phyloP scores from a whole-genome alignment of 2,329 filamentous ascomycete genomes.

The Mariannaea elegans region DNA sequence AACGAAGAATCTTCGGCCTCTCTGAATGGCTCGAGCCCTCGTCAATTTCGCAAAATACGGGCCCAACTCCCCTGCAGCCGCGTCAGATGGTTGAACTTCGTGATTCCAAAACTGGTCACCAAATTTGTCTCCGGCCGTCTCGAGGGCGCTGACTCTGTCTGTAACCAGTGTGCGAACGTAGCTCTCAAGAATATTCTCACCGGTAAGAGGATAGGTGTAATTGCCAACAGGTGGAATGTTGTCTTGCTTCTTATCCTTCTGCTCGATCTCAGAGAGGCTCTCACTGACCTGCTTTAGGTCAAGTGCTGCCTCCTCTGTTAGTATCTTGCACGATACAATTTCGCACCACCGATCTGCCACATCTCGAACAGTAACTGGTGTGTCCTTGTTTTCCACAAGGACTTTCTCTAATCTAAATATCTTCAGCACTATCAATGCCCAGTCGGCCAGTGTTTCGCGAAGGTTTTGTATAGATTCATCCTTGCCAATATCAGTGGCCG shows the following conservation, averaged over 20 bases:
- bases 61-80: background rate
- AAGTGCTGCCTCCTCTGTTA: background rate
- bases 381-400: background rate
- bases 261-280: background rate
- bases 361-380: background rate
- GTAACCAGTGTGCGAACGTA: background rate
- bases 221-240: background rate
- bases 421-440: too few species aligned
- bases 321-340: background rate
- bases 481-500: too few species aligned
- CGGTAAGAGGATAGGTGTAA: background rate
- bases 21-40: background rate
- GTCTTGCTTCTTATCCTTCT: background rate
- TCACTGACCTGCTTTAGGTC: background rate
- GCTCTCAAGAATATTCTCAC: background rate
- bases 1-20: background rate
- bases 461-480: too few species aligned
- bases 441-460: too few species aligned
- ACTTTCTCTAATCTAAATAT: background rate
- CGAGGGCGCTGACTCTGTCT: background rate
- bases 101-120: background rate
- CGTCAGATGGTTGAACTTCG: too few species aligned
- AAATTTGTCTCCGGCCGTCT: background rate
- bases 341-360: background rate
- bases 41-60: background rate